Base-by-base conservation (phyloP, 2,329 filamentous ascomycete species). In the Aspergillus vadensis region DNA sequence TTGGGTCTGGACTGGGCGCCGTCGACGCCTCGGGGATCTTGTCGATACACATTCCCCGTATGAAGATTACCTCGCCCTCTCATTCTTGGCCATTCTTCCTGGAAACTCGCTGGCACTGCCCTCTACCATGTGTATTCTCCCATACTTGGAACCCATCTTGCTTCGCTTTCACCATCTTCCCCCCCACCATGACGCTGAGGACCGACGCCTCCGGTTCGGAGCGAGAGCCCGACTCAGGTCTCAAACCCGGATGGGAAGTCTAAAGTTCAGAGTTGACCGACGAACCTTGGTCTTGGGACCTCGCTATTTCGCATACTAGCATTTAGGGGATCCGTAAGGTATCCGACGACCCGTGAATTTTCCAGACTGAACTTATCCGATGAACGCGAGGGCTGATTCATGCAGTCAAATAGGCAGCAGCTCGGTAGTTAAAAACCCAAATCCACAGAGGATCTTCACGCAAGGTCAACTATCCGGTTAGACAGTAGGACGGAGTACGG, bases 1-100 rank as follows among this genome's bases (percentile, higher is more conserved):
- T 58, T 61, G 57, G 44, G 55, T 58, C 55, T 61, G 59, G 55
- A 58, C 59, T 61, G 19, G 55, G 30, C 48, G 55, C 55, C 48
- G 55, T 57, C 48, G 55, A 51, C 49, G 36, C 19, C 41, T 43
- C 44, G 44, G 44, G 44, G 44, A 49, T 49, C 44, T 49, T 49
- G 44, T 49, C 44, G 41, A 21, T 44, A 44, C 17, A 21, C n/a
- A 12, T 27, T 10, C 25, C 23, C 25, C 15, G 47, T 50, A 50
- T 50, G 47, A 50, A 50, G 47, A 50, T 50, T 50, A 50, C 47
- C 25, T 17, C 23, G 15, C 12, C 12, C 32, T 36, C 12, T 36
- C 32, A 36, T 36, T 36, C 25, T 30, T 3, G 27, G 30, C 30
- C 25, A n/a, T n/a, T 17, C 23, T 8, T 30, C n/a, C 25, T 36